Percentiles rank a stretch among this genome's conserved stretches.
Evolutionary conservation across 768 basidiomycete species (phyloP).

Genomic region (Suillus americanus): DNA sequence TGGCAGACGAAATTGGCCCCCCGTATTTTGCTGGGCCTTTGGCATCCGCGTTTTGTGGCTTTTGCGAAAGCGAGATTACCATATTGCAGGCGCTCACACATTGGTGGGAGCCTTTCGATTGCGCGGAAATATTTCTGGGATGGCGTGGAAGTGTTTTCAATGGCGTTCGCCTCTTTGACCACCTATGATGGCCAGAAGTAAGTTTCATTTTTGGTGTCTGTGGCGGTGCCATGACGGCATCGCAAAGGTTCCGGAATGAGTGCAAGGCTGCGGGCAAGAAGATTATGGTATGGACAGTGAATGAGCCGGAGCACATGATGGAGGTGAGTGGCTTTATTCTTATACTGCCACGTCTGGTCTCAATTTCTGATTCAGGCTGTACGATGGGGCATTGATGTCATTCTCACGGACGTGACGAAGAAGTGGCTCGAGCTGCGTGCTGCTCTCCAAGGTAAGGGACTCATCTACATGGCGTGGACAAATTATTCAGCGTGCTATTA

Average conservation of each 20-base stretch:
- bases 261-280: slow-evolving; percentile 79
- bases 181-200: slow-evolving; percentile 73
- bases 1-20: slow-evolving; percentile 82
- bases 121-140: slow-evolving; percentile 90
- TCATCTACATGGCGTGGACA: background rate
- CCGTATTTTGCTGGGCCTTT: slow-evolving; percentile 77
- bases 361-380: slow-evolving; percentile 51
- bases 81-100: slow-evolving; percentile 83
- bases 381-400: slow-evolving; percentile 75
- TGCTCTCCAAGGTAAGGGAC: slow-evolving; percentile 53
- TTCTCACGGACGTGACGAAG: slow-evolving; percentile 75
- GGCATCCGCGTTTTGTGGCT: slow-evolving; percentile 88
- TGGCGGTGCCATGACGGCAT: slow-evolving; percentile 9
- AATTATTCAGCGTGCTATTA: slow-evolving; percentile 23
- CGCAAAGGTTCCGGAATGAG: slow-evolving; percentile 70
- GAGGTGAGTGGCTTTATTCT: slow-evolving; percentile 51
- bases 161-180: slow-evolving; percentile 72
- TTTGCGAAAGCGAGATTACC: slow-evolving; percentile 76
- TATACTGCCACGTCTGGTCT: background rate
- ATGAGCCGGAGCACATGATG: slow-evolving; percentile 85
- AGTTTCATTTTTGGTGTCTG: slow-evolving; percentile 13
- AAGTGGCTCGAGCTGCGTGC: slow-evolving; percentile 65
- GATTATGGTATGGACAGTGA: slow-evolving; percentile 97
- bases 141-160: slow-evolving; percentile 82
- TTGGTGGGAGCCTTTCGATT: slow-evolving; percentile 68